Base-by-base conservation (phyloP, 768 basidiomycete genomes). In the Heimioporus sp. region DNA sequence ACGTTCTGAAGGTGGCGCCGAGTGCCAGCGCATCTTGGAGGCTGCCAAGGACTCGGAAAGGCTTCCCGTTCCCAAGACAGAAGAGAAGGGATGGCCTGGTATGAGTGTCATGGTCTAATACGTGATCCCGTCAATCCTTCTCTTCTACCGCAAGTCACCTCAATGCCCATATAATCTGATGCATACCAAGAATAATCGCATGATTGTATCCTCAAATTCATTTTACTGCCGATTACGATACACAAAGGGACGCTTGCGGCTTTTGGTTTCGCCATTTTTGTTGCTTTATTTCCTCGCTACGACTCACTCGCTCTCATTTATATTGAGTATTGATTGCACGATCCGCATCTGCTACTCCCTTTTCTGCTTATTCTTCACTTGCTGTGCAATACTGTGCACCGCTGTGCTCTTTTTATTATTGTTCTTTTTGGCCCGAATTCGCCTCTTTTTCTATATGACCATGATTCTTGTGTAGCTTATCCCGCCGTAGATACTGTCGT, bases 1-100 rank as follows among this genome's bases (percentile, higher is more conserved):
- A 60, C 80, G 85, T 46, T 91, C 90, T 10, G 90, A 92, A 60
- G 89, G 88, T 52, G 90, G 90, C 21, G 79, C 85, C 7, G 90
- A 92, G 45, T 92, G 90, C 65, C 74, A 77, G 55, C 71, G 72
- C 19, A 60, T 72, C 15, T 64, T 76, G 16, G 73, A 75, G 37
- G 65, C 66, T 31, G 54, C 62, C 39, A 68, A 67, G 56, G 64
- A 70, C 45, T 45, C 59, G 24, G 63, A 60, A n/a, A 54, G 52
- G 40, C 8, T 50, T 6, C 47, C 62, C 0, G 17, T 70, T 32
- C 44, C 68, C 42, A 68, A 70, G 70, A 66, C 57, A 4, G 68
- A 69, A 51, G 68, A 71, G 5, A 65, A 60, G 50, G 64, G 52
- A 36, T 69, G 70, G 70, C 53, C 66, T 38, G 58, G 66, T 24